Conservation (phyloP, 1,284 basidiomycete genomes). For the Heliocybe sulcata region DNA sequence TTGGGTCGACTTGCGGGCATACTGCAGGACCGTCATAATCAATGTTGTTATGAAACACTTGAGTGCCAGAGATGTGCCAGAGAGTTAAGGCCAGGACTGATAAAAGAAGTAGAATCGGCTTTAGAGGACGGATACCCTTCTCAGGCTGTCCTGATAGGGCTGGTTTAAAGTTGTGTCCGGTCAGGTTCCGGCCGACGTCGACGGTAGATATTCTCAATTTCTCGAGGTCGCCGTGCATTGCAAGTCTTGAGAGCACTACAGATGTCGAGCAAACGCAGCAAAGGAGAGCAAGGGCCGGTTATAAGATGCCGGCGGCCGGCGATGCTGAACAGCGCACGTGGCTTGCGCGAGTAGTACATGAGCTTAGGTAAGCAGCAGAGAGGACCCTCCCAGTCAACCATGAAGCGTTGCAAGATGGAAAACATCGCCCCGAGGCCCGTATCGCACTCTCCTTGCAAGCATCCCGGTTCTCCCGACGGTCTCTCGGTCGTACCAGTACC, state of each 20-base stretch:
- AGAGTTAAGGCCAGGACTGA: not conserved
- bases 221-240: not conserved
- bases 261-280: too few relatives aligned
- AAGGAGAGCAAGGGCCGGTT: too few relatives aligned
- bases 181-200: not conserved
- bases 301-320: too few relatives aligned
- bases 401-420: not conserved
- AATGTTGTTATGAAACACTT: not conserved
- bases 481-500: not conserved
- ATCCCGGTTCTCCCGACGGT: not conserved
- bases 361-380: not conserved
- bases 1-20: not conserved
- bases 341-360: not conserved
- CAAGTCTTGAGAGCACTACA: not conserved
- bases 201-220: not conserved
- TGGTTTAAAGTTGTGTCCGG: not conserved
- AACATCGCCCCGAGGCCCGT: not conserved
- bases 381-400: slow-evolving; percentile 1
- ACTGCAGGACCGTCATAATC: not conserved
- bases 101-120: not conserved
- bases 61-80: not conserved
- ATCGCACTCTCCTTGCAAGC: not conserved
- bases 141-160: not conserved
- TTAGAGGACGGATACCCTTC: not conserved
- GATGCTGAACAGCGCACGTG: not conserved